Evolutionary conservation across 78 protist genomes (phyloP).

Genomic region (Paulinella micropora): DNA sequence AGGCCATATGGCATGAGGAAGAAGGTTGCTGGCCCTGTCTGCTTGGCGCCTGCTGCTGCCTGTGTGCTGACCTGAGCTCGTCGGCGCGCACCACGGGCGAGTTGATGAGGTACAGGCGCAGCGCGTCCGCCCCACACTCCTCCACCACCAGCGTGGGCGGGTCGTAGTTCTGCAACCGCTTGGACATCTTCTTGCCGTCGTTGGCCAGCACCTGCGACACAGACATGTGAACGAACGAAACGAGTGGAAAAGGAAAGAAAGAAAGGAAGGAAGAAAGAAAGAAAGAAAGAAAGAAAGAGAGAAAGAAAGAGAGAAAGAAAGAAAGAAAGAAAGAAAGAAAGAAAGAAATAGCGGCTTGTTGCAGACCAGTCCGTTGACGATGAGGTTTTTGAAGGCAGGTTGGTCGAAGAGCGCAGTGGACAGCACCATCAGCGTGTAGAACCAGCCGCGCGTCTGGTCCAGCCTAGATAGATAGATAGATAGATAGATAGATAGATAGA

Average conservation of each 20-base stretch:
- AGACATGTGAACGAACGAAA: no score
- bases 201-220: no score
- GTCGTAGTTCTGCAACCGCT: constrained; percentile 93
- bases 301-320: no score
- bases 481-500: neutral
- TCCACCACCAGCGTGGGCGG: constrained; percentile 66
- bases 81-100: constrained; percentile 96
- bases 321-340: no score
- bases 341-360: no score
- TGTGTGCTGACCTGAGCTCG: constrained; percentile 52
- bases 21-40: no score
- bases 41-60: no score
- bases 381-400: constrained; percentile 91
- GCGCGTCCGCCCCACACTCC: constrained; percentile 93
- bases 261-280: no score
- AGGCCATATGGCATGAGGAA: neutral
- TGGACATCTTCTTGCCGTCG: constrained; percentile 93
- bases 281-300: no score
- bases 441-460: constrained; percentile 94
- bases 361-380: constrained; percentile 96
- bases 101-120: constrained; percentile 88
- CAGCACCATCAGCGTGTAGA: constrained; percentile 97
- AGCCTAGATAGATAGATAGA: neutral
- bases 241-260: no score
- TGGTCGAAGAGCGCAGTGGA: constrained; percentile 86